A percentile compares a stretch with the other conserved stretches of the same genome.
These are phyloP conservation scores for Magnusiomyces clavatus DNA, from an alignment of 1,139 yeast genomes.

Conservation along the genomic window DNA sequence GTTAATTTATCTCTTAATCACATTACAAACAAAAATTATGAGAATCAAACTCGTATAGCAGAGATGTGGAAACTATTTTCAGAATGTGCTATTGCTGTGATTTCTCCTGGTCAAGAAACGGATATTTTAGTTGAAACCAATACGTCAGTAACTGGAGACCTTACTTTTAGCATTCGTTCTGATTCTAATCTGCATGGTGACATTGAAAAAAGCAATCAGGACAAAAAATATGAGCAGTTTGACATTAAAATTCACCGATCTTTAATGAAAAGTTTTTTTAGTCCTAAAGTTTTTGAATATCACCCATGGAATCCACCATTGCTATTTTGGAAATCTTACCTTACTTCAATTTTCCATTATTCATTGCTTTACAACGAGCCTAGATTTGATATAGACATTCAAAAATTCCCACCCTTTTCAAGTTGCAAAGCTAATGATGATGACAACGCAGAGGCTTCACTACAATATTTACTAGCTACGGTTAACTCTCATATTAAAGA, in stretches of 20 bases:
- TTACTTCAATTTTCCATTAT: constrained; percentile 8
- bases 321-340: constrained; percentile 9
- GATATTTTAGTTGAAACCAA: too few species aligned
- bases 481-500: too few species aligned
- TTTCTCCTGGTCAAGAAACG: constrained; percentile 19
- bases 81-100: constrained; percentile 38
- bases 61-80: constrained; percentile 38
- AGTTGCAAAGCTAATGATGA: too few species aligned
- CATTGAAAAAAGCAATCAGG: background rate
- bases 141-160: too few species aligned
- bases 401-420: too few species aligned
- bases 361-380: constrained; percentile 13
- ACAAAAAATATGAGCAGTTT: constrained; percentile 37
- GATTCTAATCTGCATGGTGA: constrained; percentile 8
- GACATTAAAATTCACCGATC: constrained; percentile 39
- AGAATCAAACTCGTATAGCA: constrained; percentile 26
- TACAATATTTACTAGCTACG: too few species aligned
- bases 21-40: constrained; percentile 20
- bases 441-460: too few species aligned
- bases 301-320: background rate
- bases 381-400: constrained; percentile 11
- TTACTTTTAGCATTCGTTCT: too few species aligned
- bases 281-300: background rate
- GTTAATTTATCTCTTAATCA: constrained; percentile 18
- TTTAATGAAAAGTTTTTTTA: background rate